These are phyloP conservation scores for Phytophthora niederhauseri DNA, from an alignment of 352 stramenopile species.

Conservation along the genomic window DNA sequence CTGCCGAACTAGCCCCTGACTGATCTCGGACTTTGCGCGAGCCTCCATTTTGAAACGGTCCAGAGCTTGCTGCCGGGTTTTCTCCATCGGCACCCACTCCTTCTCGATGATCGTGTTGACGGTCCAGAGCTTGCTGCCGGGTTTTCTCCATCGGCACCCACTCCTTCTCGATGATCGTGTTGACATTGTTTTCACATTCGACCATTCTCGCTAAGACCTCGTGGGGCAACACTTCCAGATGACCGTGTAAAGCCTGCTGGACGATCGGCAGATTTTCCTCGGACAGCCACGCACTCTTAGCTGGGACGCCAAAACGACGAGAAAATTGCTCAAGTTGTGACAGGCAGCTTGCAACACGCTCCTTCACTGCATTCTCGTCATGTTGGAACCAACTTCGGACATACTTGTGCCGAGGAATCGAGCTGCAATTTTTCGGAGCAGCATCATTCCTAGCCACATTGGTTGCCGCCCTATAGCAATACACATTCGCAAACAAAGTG, in stretches of 20 bases:
- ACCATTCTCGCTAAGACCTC: conserved; percentile 68
- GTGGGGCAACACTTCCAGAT: conserved; percentile 61
- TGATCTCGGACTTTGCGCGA: conserved; percentile 42
- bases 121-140: conserved; percentile 49
- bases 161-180: conserved; percentile 52
- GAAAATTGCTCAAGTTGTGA: conserved; percentile 48
- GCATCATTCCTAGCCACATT: conserved; percentile 7
- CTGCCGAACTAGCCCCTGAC: conserved; percentile 56
- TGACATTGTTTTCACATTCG: conserved; percentile 52
- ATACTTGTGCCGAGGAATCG: conserved; percentile 51
- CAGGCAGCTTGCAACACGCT: conserved; percentile 46
- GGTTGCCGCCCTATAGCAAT: conserved; percentile 25
- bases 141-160: conserved; percentile 66
- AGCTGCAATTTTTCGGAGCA: conserved; percentile 34
- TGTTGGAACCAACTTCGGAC: conserved; percentile 58
- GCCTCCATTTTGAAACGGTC: conserved; percentile 44
- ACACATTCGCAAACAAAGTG: conserved; percentile 9
- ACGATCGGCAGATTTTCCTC: conserved; percentile 56
- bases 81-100: conserved; percentile 67
- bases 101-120: conserved; percentile 50
- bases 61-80: conserved; percentile 48
- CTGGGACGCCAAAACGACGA: conserved; percentile 51
- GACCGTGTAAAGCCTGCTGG: conserved; percentile 59
- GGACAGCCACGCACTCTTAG: conserved; percentile 45
- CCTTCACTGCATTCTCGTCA: conserved; percentile 45